A percentile compares a stretch with the other conserved stretches of the same genome.
Evolutionary conservation across 805 yeast species (phyloP).

Genomic region (Starmerella apicola): DNA sequence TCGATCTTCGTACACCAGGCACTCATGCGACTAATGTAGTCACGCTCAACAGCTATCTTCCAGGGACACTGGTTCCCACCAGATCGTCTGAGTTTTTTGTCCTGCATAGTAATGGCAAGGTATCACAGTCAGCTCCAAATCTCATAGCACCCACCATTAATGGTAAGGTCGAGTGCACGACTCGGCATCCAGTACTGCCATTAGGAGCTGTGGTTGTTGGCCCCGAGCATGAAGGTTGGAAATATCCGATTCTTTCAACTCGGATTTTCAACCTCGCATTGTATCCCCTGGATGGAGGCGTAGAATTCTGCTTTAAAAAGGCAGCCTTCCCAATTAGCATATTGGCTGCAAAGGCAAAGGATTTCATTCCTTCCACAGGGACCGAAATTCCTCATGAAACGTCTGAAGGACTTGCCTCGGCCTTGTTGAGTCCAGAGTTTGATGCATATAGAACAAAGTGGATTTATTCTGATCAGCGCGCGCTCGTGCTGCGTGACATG

Average conservation of each 20-base stretch:
- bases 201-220: constrained; percentile 5
- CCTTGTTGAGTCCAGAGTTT: constrained; percentile 2
- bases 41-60: background rate
- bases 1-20: background rate
- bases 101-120: constrained; percentile 3
- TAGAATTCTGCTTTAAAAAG: background rate
- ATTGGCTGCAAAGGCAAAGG: background rate
- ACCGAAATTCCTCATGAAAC: background rate
- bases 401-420: background rate
- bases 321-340: background rate
- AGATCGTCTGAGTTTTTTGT: constrained; percentile 1
- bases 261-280: constrained; percentile 4
- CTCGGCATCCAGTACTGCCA: constrained; percentile 9
- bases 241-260: constrained; percentile 15
- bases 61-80: constrained; percentile 1
- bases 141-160: constrained; percentile 4
- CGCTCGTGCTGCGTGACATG: constrained; percentile 1
- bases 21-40: background rate
- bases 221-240: constrained; percentile 4
- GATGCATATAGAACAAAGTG: constrained; percentile 5
- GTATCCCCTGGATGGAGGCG: background rate
- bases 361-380: background rate
- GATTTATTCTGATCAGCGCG: constrained; percentile 3
- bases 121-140: background rate
- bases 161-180: constrained; percentile 6